A percentile compares a stretch with the other conserved stretches of the same genome.
These are phyloP conservation scores for Thalassiosira livingstoniorum DNA, from an alignment of 352 stramenopile species.

Conservation along the genomic window DNA sequence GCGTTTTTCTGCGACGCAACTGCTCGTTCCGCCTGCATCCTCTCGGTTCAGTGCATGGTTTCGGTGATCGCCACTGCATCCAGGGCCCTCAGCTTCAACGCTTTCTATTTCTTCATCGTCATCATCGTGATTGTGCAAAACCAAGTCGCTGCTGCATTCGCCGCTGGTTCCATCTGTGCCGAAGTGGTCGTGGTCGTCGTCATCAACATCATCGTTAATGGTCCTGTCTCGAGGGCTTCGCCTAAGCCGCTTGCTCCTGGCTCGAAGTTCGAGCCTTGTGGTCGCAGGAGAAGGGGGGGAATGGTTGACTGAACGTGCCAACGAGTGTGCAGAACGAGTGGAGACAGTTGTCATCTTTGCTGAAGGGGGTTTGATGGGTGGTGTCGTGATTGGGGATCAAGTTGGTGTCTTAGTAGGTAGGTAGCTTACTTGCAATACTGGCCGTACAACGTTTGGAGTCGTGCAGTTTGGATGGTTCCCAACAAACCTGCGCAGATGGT, in stretches of 20 bases:
- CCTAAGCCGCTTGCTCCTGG: constrained; percentile 6
- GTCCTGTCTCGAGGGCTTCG: background rate
- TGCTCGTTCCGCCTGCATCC: background rate
- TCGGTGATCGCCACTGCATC: constrained; percentile 2
- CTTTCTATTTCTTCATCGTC: constrained; percentile 38
- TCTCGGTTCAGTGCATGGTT: background rate
- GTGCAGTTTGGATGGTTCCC: too few relatives aligned
- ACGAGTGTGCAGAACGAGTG: constrained; percentile 10
- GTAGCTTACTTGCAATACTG: too few relatives aligned
- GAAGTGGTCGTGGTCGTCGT: background rate
- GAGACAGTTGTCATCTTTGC: constrained; percentile 34
- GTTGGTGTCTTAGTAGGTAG: too few relatives aligned
- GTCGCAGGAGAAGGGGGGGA: background rate
- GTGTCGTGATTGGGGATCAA: too few relatives aligned
- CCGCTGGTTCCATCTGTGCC: constrained; percentile 5
- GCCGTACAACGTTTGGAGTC: too few relatives aligned
- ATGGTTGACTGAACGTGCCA: constrained; percentile 8
- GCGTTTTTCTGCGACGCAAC: constrained; percentile 27
- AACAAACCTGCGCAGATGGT: too few relatives aligned
- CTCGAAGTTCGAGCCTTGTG: background rate
- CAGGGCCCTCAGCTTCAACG: constrained; percentile 35
- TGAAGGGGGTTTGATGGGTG: too few relatives aligned
- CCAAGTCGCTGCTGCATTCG: constrained; percentile 2
- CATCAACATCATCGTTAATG: background rate
- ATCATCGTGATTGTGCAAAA: background rate